A percentile compares a stretch with the other conserved stretches of the same genome.
phyloP scores from a whole-genome alignment of 2,329 filamentous ascomycete species.

The Blumeria graminis region DNA sequence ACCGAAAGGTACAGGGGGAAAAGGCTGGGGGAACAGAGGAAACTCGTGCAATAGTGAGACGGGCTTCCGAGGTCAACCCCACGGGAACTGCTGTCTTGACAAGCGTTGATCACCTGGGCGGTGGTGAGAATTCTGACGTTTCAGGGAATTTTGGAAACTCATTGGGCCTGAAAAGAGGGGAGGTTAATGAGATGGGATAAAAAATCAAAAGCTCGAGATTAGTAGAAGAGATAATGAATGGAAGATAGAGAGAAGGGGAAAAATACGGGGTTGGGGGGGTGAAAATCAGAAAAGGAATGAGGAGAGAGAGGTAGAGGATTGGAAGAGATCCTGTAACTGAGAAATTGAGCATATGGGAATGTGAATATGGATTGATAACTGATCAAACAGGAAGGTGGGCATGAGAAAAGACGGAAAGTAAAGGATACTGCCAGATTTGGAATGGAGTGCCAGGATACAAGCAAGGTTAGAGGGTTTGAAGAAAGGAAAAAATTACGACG shows the following conservation, averaged over 20 bases:
- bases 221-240: background rate
- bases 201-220: background rate
- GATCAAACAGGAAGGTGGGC: too few relatives aligned
- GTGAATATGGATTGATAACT: background rate
- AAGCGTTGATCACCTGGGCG: conserved; percentile 19
- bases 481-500: too few relatives aligned
- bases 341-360: background rate
- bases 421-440: too few relatives aligned
- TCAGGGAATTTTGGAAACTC: conserved; percentile 16
- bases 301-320: too few relatives aligned
- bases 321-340: too few relatives aligned
- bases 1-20: background rate
- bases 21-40: background rate
- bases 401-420: too few relatives aligned
- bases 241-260: background rate
- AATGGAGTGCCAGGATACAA: too few relatives aligned
- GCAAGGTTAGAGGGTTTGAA: too few relatives aligned
- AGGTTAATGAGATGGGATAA: background rate
- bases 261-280: background rate
- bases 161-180: conserved; percentile 7
- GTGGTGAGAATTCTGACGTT: conserved; percentile 15
- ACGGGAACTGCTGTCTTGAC: conserved; percentile 9
- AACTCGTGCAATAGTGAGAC: background rate
- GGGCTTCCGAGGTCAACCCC: background rate
- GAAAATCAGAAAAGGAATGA: background rate